Base-by-base conservation (phyloP, 192 early-diverging fungal species). In the Backusella mclennaniae region DNA sequence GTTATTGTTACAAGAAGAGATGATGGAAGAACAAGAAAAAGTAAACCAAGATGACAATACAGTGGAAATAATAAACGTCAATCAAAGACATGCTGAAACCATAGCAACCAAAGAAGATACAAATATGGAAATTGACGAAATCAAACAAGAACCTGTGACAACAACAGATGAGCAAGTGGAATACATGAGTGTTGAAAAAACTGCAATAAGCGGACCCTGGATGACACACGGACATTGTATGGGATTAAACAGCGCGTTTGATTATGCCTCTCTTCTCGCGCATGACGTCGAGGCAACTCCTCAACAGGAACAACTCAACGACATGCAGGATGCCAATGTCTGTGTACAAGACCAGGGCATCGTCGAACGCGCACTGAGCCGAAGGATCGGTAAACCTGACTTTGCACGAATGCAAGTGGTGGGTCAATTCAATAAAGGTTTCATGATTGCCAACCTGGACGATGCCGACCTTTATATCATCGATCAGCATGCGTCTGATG, bases 401-500 rank as follows among this genome's bases (percentile, higher is more conserved):
- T 99, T 99, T 84, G 49, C 67, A n/a, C 63, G 77, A 2, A 98
- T 99, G 95, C 79, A 87, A 42, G 82, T 99, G 6, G 46, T 98
- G 4, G 98, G 98, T 1, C 98, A 99, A 82, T 99, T 99, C 87
- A 99, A 99, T 78, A 89, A 89, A 63, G 98, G 97, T 1, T 99
- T 99, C 80, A 99, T 99, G 66, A 86, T 99, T 12, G 88, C 86
- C 0, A 79, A 85, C 1, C 83, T 96, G n/a, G 78, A 85, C 79
- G 78, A 81, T 7, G 86, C 86, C 33, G 93, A 96, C 77, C 87
- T 99, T 8, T 98, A 94, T 79, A 95, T 99, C 49, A 90, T 99
- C 69, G 98, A 99, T 83, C 98, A 99, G 76, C 98, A 99, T 82
- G 98, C 98, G 1, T 92, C 92, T 0, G 98, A 99, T 82, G 98